phyloP scores from a whole-genome alignment of 148 eudicot genomes.

The Fagopyrum tataricum region DNA sequence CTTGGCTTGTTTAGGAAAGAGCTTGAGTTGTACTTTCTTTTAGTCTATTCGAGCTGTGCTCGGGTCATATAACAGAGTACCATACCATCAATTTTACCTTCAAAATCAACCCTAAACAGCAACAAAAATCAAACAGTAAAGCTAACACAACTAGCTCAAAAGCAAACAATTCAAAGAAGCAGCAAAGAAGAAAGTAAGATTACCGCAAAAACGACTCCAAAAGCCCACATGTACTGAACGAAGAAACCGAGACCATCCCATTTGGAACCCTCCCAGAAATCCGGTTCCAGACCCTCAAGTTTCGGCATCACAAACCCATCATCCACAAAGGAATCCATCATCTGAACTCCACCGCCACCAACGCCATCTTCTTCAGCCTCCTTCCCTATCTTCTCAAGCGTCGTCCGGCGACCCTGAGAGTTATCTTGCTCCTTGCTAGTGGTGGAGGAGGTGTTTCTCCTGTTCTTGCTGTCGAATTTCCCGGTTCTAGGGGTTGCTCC shows the following conservation, averaged over 20 bases:
- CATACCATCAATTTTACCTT: not conserved
- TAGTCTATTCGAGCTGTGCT: too few relatives aligned
- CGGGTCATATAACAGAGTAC: not conserved
- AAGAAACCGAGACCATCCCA: slow-evolving; percentile 83
- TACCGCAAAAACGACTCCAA: slow-evolving; percentile 84
- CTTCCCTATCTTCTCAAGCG: slow-evolving; percentile 9
- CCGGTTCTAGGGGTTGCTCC: slow-evolving; percentile 52
- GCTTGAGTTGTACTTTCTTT: too few relatives aligned
- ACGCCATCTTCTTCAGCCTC: slow-evolving; percentile 15
- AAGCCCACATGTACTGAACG: slow-evolving; percentile 95
- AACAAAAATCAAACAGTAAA: not conserved
- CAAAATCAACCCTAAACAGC: not conserved
- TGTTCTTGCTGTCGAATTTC: slow-evolving; percentile 70
- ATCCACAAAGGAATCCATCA: slow-evolving; percentile 19
- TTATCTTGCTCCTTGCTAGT: slow-evolving; percentile 16
- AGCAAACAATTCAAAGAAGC: not conserved
- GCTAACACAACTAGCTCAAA: not conserved
- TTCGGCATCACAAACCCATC: slow-evolving; percentile 60
- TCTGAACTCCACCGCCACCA: slow-evolving; percentile 10
- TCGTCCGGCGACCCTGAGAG: not conserved
- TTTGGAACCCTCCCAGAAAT: slow-evolving; percentile 79
- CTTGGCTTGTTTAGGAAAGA: too few relatives aligned
- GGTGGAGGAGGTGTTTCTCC: slow-evolving; percentile 25
- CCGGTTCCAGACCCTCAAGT: slow-evolving; percentile 52
- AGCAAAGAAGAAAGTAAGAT: not conserved